These are phyloP conservation scores for Termitomyces sp. DNA, from an alignment of 768 basidiomycete genomes.

Conservation along the genomic window DNA sequence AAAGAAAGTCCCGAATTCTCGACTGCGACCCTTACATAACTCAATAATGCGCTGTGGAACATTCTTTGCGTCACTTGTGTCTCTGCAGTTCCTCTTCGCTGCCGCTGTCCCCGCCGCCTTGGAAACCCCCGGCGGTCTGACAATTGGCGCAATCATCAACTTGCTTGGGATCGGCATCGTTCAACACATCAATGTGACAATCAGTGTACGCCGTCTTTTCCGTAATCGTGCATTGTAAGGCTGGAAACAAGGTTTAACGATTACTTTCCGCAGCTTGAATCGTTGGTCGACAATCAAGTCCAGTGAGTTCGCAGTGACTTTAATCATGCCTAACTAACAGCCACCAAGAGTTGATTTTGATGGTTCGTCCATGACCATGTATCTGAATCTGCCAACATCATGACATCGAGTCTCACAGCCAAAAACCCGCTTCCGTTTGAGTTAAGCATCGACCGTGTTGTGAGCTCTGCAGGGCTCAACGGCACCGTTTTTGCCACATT, in stretches of 20 bases:
- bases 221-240: no score
- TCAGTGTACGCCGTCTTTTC: constrained; percentile 25
- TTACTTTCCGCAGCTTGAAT: constrained; percentile 26
- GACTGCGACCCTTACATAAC: not conserved
- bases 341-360: constrained; percentile 30
- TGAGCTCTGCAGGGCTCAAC: constrained; percentile 42
- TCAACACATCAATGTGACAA: constrained; percentile 29
- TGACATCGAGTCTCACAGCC: constrained; percentile 18
- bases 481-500: constrained; percentile 54
- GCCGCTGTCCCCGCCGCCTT: constrained; percentile 15
- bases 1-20: not conserved
- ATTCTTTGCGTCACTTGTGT: constrained; percentile 19
- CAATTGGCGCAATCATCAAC: constrained; percentile 36
- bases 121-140: constrained; percentile 17
- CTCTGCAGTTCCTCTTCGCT: constrained; percentile 21
- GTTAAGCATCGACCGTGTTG: constrained; percentile 38
- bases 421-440: constrained; percentile 41
- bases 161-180: constrained; percentile 35
- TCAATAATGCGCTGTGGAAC: constrained; percentile 8
- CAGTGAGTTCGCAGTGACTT: constrained; percentile 20
- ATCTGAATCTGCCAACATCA: not conserved
- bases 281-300: constrained; percentile 29
- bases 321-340: not conserved
- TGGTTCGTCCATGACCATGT: constrained; percentile 16
- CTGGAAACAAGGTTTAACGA: not conserved